These are phyloP conservation scores for Globisporangium cystogenes DNA, from an alignment of 352 stramenopile species.

Conservation along the genomic window DNA sequence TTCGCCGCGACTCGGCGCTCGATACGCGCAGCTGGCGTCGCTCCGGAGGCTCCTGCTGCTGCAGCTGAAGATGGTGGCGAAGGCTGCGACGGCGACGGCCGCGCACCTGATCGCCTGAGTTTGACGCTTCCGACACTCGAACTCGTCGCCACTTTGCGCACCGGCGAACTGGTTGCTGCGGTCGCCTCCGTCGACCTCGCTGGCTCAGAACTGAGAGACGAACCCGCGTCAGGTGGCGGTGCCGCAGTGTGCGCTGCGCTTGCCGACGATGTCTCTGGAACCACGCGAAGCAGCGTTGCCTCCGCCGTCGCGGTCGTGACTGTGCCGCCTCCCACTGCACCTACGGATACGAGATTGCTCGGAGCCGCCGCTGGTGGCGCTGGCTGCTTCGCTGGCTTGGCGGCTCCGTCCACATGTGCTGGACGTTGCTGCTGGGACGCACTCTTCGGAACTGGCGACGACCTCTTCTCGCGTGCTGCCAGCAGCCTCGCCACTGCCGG, in stretches of 20 bases:
- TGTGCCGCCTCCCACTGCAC: too few species aligned
- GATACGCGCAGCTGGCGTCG: too few species aligned
- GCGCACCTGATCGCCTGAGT: neutral
- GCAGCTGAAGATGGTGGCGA: neutral
- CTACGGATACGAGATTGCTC: too few species aligned
- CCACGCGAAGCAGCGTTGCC: too few species aligned
- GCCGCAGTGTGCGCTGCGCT: too few species aligned
- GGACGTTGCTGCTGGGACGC: neutral
- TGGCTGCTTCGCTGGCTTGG: neutral
- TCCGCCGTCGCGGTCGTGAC: too few species aligned
- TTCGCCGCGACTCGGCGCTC: too few species aligned
- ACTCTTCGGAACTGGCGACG: neutral
- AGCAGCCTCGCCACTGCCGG: constrained; percentile 14
- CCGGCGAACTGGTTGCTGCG: neutral
- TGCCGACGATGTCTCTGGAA: too few species aligned
- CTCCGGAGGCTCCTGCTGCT: neutral
- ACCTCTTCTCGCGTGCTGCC: constrained; percentile 5
- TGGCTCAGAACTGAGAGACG: neutral
- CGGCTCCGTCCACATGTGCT: neutral
- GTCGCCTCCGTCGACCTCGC: neutral
- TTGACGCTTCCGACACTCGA: neutral
- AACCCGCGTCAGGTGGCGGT: neutral
- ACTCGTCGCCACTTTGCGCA: neutral
- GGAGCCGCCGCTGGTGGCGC: neutral
- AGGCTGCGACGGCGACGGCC: neutral